Percentiles rank a stretch among this genome's conserved stretches.
phyloP scores from a whole-genome alignment of 768 basidiomycete genomes.

The Mycena amicta region DNA sequence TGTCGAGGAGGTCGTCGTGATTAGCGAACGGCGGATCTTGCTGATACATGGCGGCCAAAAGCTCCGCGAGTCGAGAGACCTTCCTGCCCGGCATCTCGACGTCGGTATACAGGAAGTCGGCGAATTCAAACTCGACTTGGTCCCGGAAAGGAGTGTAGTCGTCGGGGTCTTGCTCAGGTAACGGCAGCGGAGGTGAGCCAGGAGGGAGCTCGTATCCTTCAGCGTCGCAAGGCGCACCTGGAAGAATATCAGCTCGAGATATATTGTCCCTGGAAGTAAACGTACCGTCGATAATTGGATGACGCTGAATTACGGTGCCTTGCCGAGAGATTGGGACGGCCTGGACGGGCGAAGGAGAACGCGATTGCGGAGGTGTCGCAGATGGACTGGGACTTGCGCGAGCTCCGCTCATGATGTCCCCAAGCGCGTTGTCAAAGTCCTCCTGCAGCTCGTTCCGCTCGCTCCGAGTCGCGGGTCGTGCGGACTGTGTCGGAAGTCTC shows the following conservation, averaged over 20 bases:
- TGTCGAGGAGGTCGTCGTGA: constrained; percentile 1
- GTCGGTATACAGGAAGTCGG: constrained; percentile 4
- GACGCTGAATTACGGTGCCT: background rate
- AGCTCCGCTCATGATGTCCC: background rate
- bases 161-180: constrained; percentile 7
- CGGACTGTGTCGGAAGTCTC: too few relatives aligned
- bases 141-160: constrained; percentile 8
- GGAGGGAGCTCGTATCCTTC: constrained; percentile 12
- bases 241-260: background rate
- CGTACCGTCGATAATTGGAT: constrained; percentile 15
- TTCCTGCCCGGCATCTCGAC: constrained; percentile 4
- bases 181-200: constrained; percentile 6
- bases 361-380: background rate
- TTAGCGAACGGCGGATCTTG: background rate
- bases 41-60: constrained; percentile 8
- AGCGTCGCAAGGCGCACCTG: constrained; percentile 18
- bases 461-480: too few relatives aligned
- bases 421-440: too few relatives aligned
- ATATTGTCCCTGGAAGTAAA: background rate
- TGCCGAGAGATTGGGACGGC: background rate
- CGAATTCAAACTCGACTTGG: constrained; percentile 21
- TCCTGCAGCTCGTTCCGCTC: too few relatives aligned
- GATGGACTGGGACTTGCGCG: background rate
- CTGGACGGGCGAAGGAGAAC: background rate
- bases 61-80: constrained; percentile 2